phyloP scores from a whole-genome alignment of 2,329 filamentous ascomycete genomes.

The Berkeleyomyces basicola region DNA sequence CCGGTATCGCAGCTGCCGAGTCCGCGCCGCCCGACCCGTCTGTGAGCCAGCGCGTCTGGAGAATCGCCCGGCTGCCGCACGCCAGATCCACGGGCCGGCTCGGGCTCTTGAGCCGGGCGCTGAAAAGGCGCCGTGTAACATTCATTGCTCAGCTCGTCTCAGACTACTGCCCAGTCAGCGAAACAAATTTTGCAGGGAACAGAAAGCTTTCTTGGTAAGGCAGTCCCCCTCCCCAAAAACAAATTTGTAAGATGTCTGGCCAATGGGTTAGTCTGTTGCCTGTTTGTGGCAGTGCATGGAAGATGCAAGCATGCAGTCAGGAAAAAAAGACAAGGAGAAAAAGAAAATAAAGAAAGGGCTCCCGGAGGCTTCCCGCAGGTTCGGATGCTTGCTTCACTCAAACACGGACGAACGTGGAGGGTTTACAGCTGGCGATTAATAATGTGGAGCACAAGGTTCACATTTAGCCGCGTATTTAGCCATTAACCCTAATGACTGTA shows the following conservation, averaged over 20 bases:
- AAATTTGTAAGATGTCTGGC: no score
- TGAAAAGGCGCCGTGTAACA: neutral
- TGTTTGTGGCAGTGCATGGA: no score
- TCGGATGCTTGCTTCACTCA: no score
- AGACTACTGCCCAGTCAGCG: neutral
- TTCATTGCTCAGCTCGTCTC: neutral
- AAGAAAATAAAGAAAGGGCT: no score
- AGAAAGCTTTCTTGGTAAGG: neutral
- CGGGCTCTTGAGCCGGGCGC: neutral
- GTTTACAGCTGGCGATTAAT: neutral
- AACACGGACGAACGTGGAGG: neutral
- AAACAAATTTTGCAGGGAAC: neutral
- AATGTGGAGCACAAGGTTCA: neutral
- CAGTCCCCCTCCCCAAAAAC: neutral
- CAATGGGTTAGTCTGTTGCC: no score
- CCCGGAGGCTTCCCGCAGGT: no score
- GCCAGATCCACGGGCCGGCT: neutral
- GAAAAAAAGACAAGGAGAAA: no score
- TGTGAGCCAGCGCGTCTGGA: slow-evolving; percentile 18
- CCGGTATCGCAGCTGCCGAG: neutral
- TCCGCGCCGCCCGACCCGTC: neutral
- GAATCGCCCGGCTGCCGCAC: slow-evolving; percentile 13
- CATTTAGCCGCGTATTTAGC: neutral
- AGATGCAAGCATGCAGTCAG: no score
- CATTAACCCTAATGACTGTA: neutral